Conservation (phyloP, 352 stramenopile species). For the Globisporangium megalacanthum region DNA sequence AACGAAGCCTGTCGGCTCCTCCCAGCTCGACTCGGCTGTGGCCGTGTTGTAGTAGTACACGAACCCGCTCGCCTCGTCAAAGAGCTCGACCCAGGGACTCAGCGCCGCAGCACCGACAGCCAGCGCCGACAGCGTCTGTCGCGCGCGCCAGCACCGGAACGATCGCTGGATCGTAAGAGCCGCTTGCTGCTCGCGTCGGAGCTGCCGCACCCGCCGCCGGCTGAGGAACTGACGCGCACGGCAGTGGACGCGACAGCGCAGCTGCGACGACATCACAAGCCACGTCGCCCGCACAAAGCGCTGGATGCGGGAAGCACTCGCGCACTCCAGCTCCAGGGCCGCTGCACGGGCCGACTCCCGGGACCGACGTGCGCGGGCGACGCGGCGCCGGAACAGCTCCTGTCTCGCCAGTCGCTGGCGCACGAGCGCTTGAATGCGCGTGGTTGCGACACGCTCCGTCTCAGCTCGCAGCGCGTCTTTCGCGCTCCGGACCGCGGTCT, state of each 20-base stretch:
- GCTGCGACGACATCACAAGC: conserved; percentile 2
- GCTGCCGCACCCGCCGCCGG: conserved; percentile 14
- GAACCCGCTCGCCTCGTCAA: conserved; percentile 57
- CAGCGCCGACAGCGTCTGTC: conserved; percentile 30
- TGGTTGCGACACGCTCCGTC: conserved; percentile 19
- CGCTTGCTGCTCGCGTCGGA: conserved; percentile 22
- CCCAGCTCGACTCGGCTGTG: conserved; percentile 51
- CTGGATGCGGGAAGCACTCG: conserved; percentile 34
- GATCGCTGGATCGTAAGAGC: conserved; percentile 43
- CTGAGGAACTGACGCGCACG: conserved; percentile 35
- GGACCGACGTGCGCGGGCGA: conserved; percentile 12
- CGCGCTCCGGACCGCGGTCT: conserved; percentile 4
- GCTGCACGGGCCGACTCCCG: conserved; percentile 12
- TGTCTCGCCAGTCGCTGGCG: conserved; percentile 17
- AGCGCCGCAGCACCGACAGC: conserved; percentile 20
- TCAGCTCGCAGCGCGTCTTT: conserved; percentile 17
- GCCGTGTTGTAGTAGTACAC: conserved; percentile 67
- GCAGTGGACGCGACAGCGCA: conserved; percentile 27
- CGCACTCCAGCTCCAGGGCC: conserved; percentile 14
- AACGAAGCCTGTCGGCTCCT: conserved; percentile 6
- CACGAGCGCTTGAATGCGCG: conserved; percentile 23
- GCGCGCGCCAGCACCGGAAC: conserved; percentile 43
- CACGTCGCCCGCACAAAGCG: conserved; percentile 24
- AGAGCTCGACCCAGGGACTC: conserved; percentile 54
- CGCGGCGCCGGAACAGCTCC: conserved; percentile 15